Conservation (phyloP, 345 rosid genomes). For the Hibiscus mutabilis region DNA sequence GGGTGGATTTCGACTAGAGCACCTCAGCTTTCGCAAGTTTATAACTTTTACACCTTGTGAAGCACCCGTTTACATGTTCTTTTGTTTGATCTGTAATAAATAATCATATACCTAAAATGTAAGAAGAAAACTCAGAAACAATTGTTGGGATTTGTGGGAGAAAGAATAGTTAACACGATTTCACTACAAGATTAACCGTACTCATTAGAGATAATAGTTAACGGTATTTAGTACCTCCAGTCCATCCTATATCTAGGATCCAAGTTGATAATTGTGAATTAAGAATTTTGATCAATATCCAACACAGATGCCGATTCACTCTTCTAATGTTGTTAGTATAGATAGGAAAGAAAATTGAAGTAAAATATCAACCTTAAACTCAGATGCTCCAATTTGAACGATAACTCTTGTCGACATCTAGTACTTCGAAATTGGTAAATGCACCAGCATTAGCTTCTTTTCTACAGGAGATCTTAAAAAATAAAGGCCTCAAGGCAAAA, state of each 20-base stretch:
- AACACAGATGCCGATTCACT: background rate
- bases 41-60: conserved; percentile 45
- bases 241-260: no score
- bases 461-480: conserved; percentile 33
- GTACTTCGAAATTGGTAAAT: conserved; percentile 66
- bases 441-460: conserved; percentile 57
- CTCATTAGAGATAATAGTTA: no score
- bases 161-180: no score
- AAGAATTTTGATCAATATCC: no score
- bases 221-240: no score
- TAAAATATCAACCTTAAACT: conserved; percentile 43
- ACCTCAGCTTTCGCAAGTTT: conserved; percentile 72
- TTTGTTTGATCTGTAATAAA: conserved; percentile 53
- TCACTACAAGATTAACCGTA: no score
- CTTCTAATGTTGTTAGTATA: background rate
- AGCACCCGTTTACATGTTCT: conserved; percentile 40
- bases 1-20: conserved; percentile 49
- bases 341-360: background rate
- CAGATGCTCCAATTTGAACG: conserved; percentile 56
- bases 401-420: conserved; percentile 37
- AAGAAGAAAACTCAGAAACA: background rate
- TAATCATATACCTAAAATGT: conserved; percentile 66
- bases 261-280: no score
- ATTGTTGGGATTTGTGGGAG: no score
- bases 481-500: background rate